Percentiles rank a stretch among this genome's conserved stretches.
Evolutionary conservation across 208 protist genomes (phyloP).

Genomic region (Histomonas meleagridis): DNA sequence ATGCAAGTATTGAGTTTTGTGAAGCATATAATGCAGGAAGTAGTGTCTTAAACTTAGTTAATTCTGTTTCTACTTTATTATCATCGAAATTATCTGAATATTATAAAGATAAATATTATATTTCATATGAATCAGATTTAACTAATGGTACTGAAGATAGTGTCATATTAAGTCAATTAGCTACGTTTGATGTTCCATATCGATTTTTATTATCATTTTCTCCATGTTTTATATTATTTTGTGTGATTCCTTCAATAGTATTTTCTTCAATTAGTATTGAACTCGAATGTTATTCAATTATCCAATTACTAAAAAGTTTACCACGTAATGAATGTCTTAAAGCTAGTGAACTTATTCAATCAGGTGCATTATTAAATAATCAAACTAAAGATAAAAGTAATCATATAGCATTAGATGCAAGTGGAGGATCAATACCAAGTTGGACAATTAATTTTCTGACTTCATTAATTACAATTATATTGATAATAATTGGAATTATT

Average conservation of each 20-base stretch:
- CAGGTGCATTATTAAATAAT: too few species aligned
- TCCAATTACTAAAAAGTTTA: background rate
- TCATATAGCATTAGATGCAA: too few species aligned
- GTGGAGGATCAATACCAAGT: too few species aligned
- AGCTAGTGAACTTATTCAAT: background rate
- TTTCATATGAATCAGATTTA: background rate
- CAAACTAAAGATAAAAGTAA: too few species aligned
- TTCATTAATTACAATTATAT: too few species aligned
- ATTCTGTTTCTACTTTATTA: background rate
- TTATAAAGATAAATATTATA: background rate
- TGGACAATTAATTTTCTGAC: too few species aligned
- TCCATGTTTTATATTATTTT: background rate
- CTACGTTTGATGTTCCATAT: too few species aligned
- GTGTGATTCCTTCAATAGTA: background rate
- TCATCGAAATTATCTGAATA: background rate
- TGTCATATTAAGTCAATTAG: background rate
- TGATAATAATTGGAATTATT: too few species aligned
- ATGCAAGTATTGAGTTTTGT: background rate
- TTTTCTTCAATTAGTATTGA: background rate
- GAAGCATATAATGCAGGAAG: background rate
- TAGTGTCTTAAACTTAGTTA: background rate
- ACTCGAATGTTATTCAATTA: background rate
- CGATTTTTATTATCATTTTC: background rate
- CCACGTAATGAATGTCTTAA: background rate
- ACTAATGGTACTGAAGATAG: background rate